Evolutionary conservation across 345 rosid genomes (phyloP).

Genomic region (Noccaea bulbosa): DNA sequence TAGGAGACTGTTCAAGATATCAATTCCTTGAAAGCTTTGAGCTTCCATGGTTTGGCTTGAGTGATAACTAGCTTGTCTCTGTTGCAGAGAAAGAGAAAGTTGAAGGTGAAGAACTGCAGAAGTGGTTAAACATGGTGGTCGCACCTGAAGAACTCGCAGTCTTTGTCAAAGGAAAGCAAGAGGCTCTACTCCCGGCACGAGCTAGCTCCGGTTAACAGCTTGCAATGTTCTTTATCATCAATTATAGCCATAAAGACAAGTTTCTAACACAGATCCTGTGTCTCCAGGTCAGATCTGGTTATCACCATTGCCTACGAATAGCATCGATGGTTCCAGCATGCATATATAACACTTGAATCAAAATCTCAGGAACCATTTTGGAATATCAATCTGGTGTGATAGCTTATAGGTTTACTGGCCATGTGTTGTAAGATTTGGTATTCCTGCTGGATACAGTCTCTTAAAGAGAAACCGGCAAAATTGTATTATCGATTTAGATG

Average conservation of each 20-base stretch:
- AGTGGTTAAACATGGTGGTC: slow-evolving; percentile 85
- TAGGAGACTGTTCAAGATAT: slow-evolving; percentile 1
- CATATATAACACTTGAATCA: slow-evolving; percentile 22
- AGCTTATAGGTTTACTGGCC: slow-evolving; percentile 12
- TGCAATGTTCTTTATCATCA: slow-evolving; percentile 10
- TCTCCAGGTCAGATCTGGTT: slow-evolving; percentile 36
- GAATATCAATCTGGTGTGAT: slow-evolving; percentile 28
- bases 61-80: not conserved
- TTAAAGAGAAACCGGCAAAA: slow-evolving; percentile 28
- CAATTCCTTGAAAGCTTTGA: not conserved
- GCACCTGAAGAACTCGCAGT: slow-evolving; percentile 73
- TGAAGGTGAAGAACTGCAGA: slow-evolving; percentile 87
- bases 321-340: slow-evolving; percentile 19
- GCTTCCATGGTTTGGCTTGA: slow-evolving; percentile 11
- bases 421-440: slow-evolving; percentile 36
- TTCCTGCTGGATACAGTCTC: slow-evolving; percentile 35
- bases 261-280: slow-evolving; percentile 29
- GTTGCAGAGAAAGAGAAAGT: slow-evolving; percentile 86
- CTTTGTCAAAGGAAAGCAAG: slow-evolving; percentile 69
- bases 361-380: slow-evolving; percentile 6
- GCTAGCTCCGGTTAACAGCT: slow-evolving; percentile 41
- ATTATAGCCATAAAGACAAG: slow-evolving; percentile 30
- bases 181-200: slow-evolving; percentile 57
- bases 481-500: slow-evolving; percentile 33
- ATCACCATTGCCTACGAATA: slow-evolving; percentile 24